A percentile compares a stretch with the other conserved stretches of the same genome.
phyloP scores from a whole-genome alignment of 257 asterid genomes.

The Capsicum chinense region DNA sequence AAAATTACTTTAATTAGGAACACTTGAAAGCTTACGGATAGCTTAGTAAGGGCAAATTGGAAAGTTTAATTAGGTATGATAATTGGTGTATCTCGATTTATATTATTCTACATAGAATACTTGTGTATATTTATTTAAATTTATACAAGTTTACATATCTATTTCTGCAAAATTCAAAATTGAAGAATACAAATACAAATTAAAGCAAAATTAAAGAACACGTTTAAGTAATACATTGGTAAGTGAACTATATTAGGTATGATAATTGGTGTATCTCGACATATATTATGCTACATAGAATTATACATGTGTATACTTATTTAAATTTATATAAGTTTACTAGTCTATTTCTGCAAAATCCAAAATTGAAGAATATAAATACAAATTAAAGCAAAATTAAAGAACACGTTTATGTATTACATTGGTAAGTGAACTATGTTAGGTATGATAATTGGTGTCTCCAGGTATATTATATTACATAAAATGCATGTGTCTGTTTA shows the following conservation, averaged over 20 bases:
- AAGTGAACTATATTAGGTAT: no score
- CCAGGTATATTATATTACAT: not conserved
- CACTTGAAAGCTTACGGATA: not conserved
- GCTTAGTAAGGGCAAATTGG: not conserved
- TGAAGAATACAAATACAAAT: not conserved
- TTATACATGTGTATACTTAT: not conserved
- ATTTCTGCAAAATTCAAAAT: not conserved
- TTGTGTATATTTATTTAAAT: not conserved
- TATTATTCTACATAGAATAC: not conserved
- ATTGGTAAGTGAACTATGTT: no score
- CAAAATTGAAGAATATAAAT: not conserved
- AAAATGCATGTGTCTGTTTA: not conserved
- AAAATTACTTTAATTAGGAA: not conserved
- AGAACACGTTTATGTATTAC: no score
- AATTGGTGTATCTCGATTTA: not conserved
- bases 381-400: not conserved
- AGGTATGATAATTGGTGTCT: no score
- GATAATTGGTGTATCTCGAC: no score
- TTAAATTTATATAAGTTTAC: not conserved
- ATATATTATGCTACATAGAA: not conserved
- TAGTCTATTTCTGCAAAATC: not conserved
- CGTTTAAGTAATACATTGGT: no score
- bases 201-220: not conserved
- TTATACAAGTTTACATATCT: not conserved
- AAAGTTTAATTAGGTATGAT: no score